Evolutionary conservation across 169 alveolate genomes (phyloP).

Genomic region (Babesia ovis): DNA sequence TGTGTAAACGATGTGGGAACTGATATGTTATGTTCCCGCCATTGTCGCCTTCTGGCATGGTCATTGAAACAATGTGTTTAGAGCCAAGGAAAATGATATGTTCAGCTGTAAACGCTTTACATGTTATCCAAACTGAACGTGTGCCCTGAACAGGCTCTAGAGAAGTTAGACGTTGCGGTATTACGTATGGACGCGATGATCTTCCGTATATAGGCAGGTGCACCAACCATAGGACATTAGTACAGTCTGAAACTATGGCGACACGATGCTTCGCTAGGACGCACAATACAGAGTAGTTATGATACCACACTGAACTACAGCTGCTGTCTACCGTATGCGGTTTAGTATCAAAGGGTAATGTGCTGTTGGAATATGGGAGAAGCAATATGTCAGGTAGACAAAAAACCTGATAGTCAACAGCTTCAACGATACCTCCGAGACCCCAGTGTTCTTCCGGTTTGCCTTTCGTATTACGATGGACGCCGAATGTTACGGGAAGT

Average conservation of each 20-base stretch:
- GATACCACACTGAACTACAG: slow-evolving; percentile 32
- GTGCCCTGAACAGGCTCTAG: not conserved
- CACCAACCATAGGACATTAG: slow-evolving; percentile 30
- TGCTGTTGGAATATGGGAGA: not conserved
- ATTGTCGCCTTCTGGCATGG: slow-evolving; percentile 4
- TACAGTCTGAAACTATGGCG: slow-evolving; percentile 49
- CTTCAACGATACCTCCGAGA: slow-evolving; percentile 18
- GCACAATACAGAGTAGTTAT: slow-evolving; percentile 24
- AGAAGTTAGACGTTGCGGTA: slow-evolving; percentile 1
- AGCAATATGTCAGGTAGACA: slow-evolving; percentile 38
- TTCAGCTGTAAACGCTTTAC: slow-evolving; percentile 23
- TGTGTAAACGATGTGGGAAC: slow-evolving; percentile 28
- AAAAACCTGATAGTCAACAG: slow-evolving; percentile 13
- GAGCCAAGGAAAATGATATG: slow-evolving; percentile 31
- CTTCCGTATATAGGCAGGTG: slow-evolving; percentile 4
- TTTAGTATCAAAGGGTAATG: not conserved
- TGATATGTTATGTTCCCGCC: not conserved
- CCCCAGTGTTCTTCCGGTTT: slow-evolving; percentile 15
- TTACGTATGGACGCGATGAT: not conserved
- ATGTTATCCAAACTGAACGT: slow-evolving; percentile 16
- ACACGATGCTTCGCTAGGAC: slow-evolving; percentile 6
- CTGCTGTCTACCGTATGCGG: not conserved
- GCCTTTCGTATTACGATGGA: not conserved
- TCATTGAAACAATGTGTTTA: not conserved
- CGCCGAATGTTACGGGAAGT: not conserved